phyloP scores from a whole-genome alignment of 805 yeast species.

The Ogataea haglerorum region DNA sequence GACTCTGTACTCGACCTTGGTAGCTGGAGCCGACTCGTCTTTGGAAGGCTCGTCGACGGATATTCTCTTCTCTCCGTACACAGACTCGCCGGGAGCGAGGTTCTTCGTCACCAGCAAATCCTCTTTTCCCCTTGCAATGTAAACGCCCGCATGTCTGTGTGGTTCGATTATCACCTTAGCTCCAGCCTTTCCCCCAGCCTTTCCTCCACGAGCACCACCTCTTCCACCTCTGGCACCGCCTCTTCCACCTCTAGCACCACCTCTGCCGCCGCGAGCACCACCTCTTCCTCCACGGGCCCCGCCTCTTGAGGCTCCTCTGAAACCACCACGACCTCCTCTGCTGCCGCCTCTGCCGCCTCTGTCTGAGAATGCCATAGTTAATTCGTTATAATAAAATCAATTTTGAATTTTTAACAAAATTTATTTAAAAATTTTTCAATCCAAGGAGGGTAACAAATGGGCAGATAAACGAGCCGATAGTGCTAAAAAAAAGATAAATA shows the following conservation, averaged over 20 bases:
- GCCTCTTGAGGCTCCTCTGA: conserved; percentile 39
- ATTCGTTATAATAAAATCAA: conserved; percentile 13
- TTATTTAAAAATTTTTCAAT: conserved; percentile 11
- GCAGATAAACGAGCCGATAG: not conserved
- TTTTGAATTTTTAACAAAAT: conserved; percentile 5
- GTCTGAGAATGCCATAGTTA: conserved; percentile 53
- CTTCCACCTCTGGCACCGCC: conserved; percentile 58
- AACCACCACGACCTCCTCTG: conserved; percentile 39
- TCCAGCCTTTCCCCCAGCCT: conserved; percentile 77
- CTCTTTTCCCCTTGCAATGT: conserved; percentile 99
- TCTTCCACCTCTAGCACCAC: conserved; percentile 56
- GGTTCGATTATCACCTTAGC: conserved; percentile 98
- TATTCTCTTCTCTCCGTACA: conserved; percentile 97
- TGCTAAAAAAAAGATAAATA: not conserved
- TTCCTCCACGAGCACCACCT: conserved; percentile 65
- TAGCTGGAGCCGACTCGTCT: conserved; percentile 84
- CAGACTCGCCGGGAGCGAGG: conserved; percentile 97
- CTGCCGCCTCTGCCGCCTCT: conserved; percentile 51
- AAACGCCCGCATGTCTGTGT: conserved; percentile 98
- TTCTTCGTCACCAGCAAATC: conserved; percentile 96
- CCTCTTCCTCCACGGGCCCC: conserved; percentile 35
- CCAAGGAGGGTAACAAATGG: conserved; percentile 11
- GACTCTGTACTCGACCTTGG: conserved; percentile 97
- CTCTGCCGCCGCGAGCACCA: conserved; percentile 54
- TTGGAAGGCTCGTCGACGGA: conserved; percentile 88